These are phyloP conservation scores for Phytophthora tentaculata DNA, from an alignment of 352 stramenopile species.

Conservation along the genomic window DNA sequence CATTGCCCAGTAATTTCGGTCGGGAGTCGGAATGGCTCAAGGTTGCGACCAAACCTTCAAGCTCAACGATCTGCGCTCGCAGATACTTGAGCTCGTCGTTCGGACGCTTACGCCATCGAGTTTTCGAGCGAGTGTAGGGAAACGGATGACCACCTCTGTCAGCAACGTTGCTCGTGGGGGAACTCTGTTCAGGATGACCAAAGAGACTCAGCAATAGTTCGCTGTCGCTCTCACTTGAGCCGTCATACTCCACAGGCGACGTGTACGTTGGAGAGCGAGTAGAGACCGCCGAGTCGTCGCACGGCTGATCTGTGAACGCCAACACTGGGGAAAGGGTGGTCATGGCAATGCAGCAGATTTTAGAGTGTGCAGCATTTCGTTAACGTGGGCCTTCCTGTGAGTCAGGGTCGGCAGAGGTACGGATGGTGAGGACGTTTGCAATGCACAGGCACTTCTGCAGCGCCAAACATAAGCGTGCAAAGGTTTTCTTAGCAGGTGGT, in stretches of 20 bases:
- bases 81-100: slow-evolving; percentile 48
- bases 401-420: slow-evolving; percentile 17
- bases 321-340: slow-evolving; percentile 2
- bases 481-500: neutral
- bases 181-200: slow-evolving; percentile 2
- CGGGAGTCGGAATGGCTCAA: slow-evolving; percentile 8
- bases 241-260: slow-evolving; percentile 10
- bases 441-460: slow-evolving; percentile 10
- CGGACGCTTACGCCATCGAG: slow-evolving; percentile 34
- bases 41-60: slow-evolving; percentile 21
- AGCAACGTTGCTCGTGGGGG: neutral
- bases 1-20: slow-evolving; percentile 4
- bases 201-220: slow-evolving; percentile 21
- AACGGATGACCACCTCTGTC: slow-evolving; percentile 23
- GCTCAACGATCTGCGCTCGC: slow-evolving; percentile 19
- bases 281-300: slow-evolving; percentile 6
- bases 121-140: slow-evolving; percentile 32
- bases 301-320: neutral
- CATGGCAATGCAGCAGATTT: slow-evolving; percentile 19
- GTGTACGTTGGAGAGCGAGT: slow-evolving; percentile 25
- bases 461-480: slow-evolving; percentile 7
- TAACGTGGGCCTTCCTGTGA: slow-evolving; percentile 3
- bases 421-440: slow-evolving; percentile 19
- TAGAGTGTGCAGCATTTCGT: slow-evolving; percentile 11
- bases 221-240: slow-evolving; percentile 24